Evolutionary conservation across 345 rosid genomes (phyloP).

Genomic region (Boechera stricta): DNA sequence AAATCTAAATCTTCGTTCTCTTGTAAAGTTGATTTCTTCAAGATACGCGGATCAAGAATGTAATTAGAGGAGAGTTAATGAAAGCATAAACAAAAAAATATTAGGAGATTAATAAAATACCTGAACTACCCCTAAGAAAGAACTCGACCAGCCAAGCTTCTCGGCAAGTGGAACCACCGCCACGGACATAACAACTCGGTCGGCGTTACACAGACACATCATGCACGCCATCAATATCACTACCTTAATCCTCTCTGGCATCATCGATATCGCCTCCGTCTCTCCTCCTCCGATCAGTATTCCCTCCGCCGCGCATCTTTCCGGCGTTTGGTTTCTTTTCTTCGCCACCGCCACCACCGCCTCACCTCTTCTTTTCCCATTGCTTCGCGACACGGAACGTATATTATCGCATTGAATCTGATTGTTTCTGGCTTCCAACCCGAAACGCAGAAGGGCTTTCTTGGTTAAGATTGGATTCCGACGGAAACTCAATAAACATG

Average conservation of each 20-base stretch:
- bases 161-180: constrained; percentile 93
- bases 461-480: constrained; percentile 33
- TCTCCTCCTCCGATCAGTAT: constrained; percentile 52
- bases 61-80: constrained; percentile 7
- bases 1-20: constrained; percentile 9
- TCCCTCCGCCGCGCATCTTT: constrained; percentile 77
- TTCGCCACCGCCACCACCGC: constrained; percentile 14
- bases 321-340: constrained; percentile 23
- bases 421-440: neutral
- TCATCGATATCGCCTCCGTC: constrained; percentile 32
- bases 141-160: constrained; percentile 82
- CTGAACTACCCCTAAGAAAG: constrained; percentile 94
- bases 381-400: neutral
- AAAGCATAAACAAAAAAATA: neutral
- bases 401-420: constrained; percentile 35
- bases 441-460: constrained; percentile 45
- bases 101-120: constrained; percentile 45
- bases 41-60: constrained; percentile 36
- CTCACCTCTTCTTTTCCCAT: constrained; percentile 25
- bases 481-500: constrained; percentile 31
- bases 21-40: constrained; percentile 16
- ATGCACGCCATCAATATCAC: constrained; percentile 75
- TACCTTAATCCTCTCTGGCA: constrained; percentile 88
- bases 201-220: constrained; percentile 95
- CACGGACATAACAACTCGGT: constrained; percentile 90